Conservation (phyloP, 2,329 filamentous ascomycete genomes). For the Bimuria novae-zelandiae region DNA sequence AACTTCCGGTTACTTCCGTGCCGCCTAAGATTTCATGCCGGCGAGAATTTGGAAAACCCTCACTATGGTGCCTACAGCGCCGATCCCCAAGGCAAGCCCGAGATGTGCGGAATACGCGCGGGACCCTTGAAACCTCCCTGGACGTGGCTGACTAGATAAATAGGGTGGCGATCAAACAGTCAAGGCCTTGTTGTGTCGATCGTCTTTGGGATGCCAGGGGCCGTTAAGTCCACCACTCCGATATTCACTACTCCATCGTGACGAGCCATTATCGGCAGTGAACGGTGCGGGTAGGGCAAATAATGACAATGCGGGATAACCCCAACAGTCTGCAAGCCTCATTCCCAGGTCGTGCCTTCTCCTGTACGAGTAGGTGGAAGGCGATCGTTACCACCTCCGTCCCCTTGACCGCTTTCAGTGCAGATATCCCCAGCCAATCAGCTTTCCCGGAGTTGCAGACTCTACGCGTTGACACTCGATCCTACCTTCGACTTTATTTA, state of each 20-base stretch:
- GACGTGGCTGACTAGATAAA: conserved; percentile 4
- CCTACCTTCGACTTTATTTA: background rate
- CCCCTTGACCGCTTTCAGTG: background rate
- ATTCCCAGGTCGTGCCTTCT: too few relatives aligned
- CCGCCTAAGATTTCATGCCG: background rate
- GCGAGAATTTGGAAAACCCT: conserved; percentile 1
- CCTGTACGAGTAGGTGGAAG: too few relatives aligned
- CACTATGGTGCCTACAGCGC: background rate
- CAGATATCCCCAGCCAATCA: background rate
- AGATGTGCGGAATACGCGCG: background rate
- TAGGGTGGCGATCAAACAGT: conserved; percentile 4
- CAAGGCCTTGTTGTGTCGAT: background rate
- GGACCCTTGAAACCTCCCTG: background rate
- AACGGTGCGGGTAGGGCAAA: conserved; percentile 1
- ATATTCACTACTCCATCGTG: background rate
- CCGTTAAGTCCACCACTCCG: too few relatives aligned
- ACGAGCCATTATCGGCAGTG: background rate
- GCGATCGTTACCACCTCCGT: background rate
- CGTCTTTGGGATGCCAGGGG: too few relatives aligned
- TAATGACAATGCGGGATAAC: background rate
- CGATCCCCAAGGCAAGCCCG: conserved; percentile 1
- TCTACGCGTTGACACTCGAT: background rate
- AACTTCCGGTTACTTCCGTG: conserved; percentile 13
- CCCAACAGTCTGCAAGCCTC: too few relatives aligned
- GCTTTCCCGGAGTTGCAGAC: background rate